Percentiles rank a stretch among this genome's conserved stretches.
phyloP scores from a whole-genome alignment of 495 filamentous ascomycete genomes.

The Hypomontagnella submonticulosa region DNA sequence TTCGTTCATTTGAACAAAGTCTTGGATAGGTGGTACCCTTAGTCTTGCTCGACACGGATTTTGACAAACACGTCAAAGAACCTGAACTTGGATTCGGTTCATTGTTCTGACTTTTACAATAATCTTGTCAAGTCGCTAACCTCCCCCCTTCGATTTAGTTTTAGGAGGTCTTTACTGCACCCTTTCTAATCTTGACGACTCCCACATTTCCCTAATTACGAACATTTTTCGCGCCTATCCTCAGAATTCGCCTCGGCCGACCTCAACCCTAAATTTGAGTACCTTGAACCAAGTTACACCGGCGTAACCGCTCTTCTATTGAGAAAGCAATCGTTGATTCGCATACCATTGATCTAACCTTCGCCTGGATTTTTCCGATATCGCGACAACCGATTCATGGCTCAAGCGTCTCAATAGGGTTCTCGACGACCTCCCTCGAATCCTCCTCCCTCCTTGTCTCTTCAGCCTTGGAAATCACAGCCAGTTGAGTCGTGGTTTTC shows the following conservation, averaged over 20 bases:
- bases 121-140: slow-evolving; percentile 23
- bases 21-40: not conserved
- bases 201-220: slow-evolving; percentile 29
- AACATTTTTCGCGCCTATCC: slow-evolving; percentile 5
- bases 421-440: slow-evolving; percentile 45
- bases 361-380: slow-evolving; percentile 4
- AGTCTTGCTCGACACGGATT: not conserved
- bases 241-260: slow-evolving; percentile 1
- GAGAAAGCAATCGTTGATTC: not conserved
- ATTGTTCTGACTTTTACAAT: slow-evolving; percentile 21
- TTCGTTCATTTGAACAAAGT: not conserved
- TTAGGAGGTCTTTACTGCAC: slow-evolving; percentile 38
- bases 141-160: slow-evolving; percentile 4
- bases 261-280: not conserved
- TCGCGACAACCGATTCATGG: slow-evolving; percentile 53
- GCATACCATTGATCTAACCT: not conserved
- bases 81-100: not conserved
- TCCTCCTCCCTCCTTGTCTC: slow-evolving; percentile 48
- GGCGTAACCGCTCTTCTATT: not conserved
- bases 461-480: slow-evolving; percentile 53
- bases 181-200: slow-evolving; percentile 31
- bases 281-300: not conserved
- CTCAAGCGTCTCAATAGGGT: slow-evolving; percentile 55
- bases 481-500: slow-evolving; percentile 43
- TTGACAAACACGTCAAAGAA: slow-evolving; percentile 6